Evolutionary conservation across 2,329 filamentous ascomycete species (phyloP).

Genomic region (Beauveria bassiana): DNA sequence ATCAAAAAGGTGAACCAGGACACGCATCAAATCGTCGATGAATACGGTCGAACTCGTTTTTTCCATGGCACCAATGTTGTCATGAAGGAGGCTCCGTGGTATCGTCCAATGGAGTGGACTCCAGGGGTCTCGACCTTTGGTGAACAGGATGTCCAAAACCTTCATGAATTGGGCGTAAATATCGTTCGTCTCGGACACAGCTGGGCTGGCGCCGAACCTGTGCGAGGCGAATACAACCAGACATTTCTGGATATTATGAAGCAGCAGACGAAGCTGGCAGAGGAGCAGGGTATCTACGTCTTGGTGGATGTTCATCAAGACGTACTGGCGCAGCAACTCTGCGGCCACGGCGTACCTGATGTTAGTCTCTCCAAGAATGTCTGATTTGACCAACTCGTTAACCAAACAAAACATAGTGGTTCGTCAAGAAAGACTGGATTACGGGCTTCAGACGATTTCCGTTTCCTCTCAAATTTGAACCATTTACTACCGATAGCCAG

Average conservation of each 20-base stretch:
- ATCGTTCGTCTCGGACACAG: slow-evolving; percentile 15
- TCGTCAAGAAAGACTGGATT: slow-evolving; percentile 15
- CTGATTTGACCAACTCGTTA: not conserved
- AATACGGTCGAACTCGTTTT: slow-evolving; percentile 15
- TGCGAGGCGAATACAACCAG: slow-evolving; percentile 14
- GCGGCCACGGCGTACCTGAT: slow-evolving; percentile 16
- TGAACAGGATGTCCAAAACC: slow-evolving; percentile 13
- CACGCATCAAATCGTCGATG: slow-evolving; percentile 15
- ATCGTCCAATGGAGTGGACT: slow-evolving; percentile 14
- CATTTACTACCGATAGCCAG: slow-evolving; percentile 12
- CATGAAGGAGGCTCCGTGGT: slow-evolving; percentile 16
- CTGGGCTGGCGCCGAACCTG: slow-evolving; percentile 16
- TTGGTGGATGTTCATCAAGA: slow-evolving; percentile 16
- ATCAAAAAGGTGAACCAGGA: slow-evolving; percentile 14
- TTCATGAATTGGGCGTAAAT: slow-evolving; percentile 15
- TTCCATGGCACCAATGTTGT: slow-evolving; percentile 17
- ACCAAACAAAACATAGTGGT: slow-evolving; percentile 11
- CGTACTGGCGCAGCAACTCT: slow-evolving; percentile 13
- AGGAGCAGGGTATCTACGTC: slow-evolving; percentile 15
- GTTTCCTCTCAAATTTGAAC: slow-evolving; percentile 12
- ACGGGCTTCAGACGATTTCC: slow-evolving; percentile 11
- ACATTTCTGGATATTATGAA: slow-evolving; percentile 16
- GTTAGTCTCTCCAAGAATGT: slow-evolving; percentile 6
- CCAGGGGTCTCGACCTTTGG: slow-evolving; percentile 16
- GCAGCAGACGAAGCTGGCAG: slow-evolving; percentile 15